Base-by-base conservation (phyloP, 2,329 filamentous ascomycete genomes). In the Sporothrix luriei region DNA sequence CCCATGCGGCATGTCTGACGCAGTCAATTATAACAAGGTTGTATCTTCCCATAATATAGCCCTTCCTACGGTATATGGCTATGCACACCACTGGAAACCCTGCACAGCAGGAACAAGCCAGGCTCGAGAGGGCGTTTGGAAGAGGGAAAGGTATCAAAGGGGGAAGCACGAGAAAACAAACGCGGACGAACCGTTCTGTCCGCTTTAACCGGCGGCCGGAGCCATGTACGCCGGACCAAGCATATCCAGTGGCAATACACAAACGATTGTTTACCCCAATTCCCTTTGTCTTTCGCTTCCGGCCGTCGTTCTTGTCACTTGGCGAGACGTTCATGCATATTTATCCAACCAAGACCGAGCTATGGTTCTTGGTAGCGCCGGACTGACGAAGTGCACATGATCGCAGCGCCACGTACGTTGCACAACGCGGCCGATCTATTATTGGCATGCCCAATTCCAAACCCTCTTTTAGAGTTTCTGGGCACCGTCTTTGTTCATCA, bases 251-350 rank as follows among this genome's bases (percentile, higher is more conserved):
- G 19, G 26, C 43, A 48, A 38, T 38, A 33, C n/a, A 3, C 16
- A 33, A 38, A 38, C 54, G 26, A 29, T 16, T 57, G 3, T 4
- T 29, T 9, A n/a, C 14, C 54, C 54, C 19, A 57, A 29, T 33
- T 33, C 33, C 54, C 26, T 57, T 57, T 38, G 0, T 29, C 10
- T 33, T 19, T 57, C 54, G 54, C 54, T 57, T 57, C 54, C n/a
- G 26, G 54, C 54, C 54, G 54, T 21, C 16, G 54, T 38, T 29
- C 26, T 57, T 57, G 54, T 38, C 29, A 59, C 33, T 57, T 59
- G 55, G 55, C 55, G 55, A 59, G 19, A 13, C 4, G 33, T 59
- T 59, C 55, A 40, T 40, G 55, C 55, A 59, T 21, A 16, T 33
- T 7, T 33, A 5, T 9, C 13, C 55, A 40, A 13, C 55, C 55